phyloP scores from a whole-genome alignment of 176 grass and related monocot genomes.

The Puya raimondii region DNA sequence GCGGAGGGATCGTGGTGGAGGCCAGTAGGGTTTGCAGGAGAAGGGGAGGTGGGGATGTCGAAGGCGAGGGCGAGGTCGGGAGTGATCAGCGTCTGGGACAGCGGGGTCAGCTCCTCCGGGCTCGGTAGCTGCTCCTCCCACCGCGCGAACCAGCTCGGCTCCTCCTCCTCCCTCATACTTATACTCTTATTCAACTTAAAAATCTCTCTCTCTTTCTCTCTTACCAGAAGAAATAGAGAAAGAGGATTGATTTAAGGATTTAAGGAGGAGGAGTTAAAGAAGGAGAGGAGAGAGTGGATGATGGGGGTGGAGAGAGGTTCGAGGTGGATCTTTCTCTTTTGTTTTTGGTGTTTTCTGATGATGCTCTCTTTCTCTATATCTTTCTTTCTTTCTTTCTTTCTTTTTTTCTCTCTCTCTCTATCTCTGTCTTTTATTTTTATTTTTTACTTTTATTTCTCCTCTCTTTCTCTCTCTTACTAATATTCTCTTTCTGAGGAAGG shows the following conservation, averaged over 20 bases:
- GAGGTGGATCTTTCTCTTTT: conserved; percentile 85
- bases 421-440: conserved; percentile 15
- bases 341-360: conserved; percentile 36
- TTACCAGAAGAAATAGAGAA: conserved; percentile 2
- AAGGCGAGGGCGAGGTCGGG: conserved; percentile 81
- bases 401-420: conserved; percentile 13
- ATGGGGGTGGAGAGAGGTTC: conserved; percentile 39
- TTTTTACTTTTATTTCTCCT: neutral
- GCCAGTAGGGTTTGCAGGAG: neutral
- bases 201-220: neutral
- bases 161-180: conserved; percentile 77
- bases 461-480: neutral
- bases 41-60: conserved; percentile 46
- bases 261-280: neutral
- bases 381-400: conserved; percentile 32
- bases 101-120: conserved; percentile 76
- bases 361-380: conserved; percentile 18
- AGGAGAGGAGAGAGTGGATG: neutral
- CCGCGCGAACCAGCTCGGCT: conserved; percentile 77
- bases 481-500: neutral
- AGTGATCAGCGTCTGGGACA: conserved; percentile 81
- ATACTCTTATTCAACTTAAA: neutral
- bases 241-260: neutral
- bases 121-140: conserved; percentile 75
- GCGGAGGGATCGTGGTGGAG: neutral